Conservation (phyloP, 2,329 filamentous ascomycete species). For the Pseudopithomyces chartarum region DNA sequence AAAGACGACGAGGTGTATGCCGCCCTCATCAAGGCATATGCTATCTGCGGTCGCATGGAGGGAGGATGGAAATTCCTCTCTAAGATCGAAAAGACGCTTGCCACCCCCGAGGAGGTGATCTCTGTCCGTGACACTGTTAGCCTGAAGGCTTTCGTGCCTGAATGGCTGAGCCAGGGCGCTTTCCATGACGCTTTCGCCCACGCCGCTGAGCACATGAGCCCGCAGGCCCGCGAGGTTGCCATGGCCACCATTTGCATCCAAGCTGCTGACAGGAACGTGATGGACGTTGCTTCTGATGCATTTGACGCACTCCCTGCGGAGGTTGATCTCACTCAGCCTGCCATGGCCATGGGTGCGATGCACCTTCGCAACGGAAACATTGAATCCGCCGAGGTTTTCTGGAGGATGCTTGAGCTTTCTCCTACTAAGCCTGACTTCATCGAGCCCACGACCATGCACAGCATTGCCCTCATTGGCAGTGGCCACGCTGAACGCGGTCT, state of each 20-base stretch:
- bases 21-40: slow-evolving; percentile 87
- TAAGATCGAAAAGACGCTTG: slow-evolving; percentile 69
- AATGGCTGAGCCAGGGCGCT: slow-evolving; percentile 72
- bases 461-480: slow-evolving; percentile 83
- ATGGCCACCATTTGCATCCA: slow-evolving; percentile 75
- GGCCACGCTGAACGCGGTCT: slow-evolving; percentile 84
- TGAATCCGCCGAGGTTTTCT: slow-evolving; percentile 76
- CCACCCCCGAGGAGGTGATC: slow-evolving; percentile 56
- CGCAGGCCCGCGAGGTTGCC: slow-evolving; percentile 62
- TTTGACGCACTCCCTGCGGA: slow-evolving; percentile 57
- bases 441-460: slow-evolving; percentile 89
- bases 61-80: slow-evolving; percentile 85
- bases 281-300: slow-evolving; percentile 66
- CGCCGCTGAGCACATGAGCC: slow-evolving; percentile 66
- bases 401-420: slow-evolving; percentile 71
- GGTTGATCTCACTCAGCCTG: slow-evolving; percentile 55
- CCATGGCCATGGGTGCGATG: slow-evolving; percentile 84
- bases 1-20: slow-evolving; percentile 87
- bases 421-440: slow-evolving; percentile 72
- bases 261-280: slow-evolving; percentile 80
- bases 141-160: slow-evolving; percentile 76
- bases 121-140: slow-evolving; percentile 75
- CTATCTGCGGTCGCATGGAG: slow-evolving; percentile 77
- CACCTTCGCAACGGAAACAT: slow-evolving; percentile 83
- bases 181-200: slow-evolving; percentile 76